A percentile compares a stretch with the other conserved stretches of the same genome.
phyloP scores from a whole-genome alignment of 257 asterid genomes.

The Solanum virginianum region DNA sequence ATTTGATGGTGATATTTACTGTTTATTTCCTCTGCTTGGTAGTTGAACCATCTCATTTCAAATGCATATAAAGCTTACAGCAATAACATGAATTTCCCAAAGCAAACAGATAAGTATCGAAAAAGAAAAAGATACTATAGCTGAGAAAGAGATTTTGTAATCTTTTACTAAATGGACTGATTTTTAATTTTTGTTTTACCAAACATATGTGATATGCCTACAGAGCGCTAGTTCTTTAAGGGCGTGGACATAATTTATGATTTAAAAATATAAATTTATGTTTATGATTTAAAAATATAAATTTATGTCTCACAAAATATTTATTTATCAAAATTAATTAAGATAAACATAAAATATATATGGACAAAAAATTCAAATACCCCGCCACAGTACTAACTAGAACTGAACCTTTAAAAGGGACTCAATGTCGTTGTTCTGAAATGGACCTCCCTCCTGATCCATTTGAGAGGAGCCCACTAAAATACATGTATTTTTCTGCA shows the following conservation, averaged over 20 bases:
- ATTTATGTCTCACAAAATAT: too few relatives aligned
- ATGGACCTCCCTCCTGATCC: constrained; percentile 10
- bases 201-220: background rate
- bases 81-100: background rate
- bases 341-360: background rate
- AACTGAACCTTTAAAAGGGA: constrained; percentile 7
- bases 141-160: background rate
- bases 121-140: background rate
- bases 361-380: background rate
- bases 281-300: too few relatives aligned
- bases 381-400: background rate
- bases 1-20: constrained; percentile 44
- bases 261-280: too few relatives aligned
- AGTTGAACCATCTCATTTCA: constrained; percentile 37
- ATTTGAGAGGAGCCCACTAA: background rate
- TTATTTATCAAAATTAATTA: background rate
- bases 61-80: background rate
- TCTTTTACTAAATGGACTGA: too few relatives aligned
- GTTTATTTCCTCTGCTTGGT: constrained; percentile 9
- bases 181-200: too few relatives aligned
- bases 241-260: too few relatives aligned
- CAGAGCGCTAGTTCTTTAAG: background rate
- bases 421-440: constrained; percentile 7
- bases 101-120: background rate
- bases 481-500: background rate